Conservation (phyloP, 352 stramenopile genomes). For the Pythium scleroteichum region DNA sequence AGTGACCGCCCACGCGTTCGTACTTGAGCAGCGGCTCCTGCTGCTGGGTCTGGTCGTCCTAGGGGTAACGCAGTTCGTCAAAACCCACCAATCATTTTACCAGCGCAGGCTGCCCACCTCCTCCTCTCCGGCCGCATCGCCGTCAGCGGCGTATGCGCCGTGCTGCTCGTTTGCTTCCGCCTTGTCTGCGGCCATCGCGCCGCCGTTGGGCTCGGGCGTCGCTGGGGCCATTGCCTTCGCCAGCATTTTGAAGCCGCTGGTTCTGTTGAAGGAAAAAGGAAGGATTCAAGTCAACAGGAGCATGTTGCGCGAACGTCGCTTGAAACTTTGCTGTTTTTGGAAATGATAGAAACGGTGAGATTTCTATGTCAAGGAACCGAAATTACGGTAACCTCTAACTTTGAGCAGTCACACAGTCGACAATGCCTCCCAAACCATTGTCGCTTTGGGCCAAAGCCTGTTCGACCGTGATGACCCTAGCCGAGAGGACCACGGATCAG, state of each 20-base stretch:
- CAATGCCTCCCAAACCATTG: no score
- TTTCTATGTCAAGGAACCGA: no score
- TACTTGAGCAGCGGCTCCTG: conserved; percentile 85
- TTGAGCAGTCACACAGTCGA: no score
- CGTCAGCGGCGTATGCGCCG: background rate
- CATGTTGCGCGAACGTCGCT: conserved; percentile 8
- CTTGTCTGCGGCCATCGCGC: background rate
- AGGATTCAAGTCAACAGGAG: conserved; percentile 7
- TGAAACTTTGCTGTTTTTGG: background rate
- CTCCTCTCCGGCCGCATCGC: conserved; percentile 1
- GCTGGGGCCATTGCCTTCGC: conserved; percentile 9
- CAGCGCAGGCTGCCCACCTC: background rate
- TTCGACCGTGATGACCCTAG: no score
- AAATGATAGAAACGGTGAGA: conserved; percentile 3
- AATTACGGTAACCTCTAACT: no score
- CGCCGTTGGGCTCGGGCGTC: background rate
- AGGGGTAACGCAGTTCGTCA: background rate
- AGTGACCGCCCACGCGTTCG: conserved; percentile 81
- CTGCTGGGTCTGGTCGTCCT: conserved; percentile 20
- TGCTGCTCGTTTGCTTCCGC: background rate
- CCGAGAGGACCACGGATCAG: no score
- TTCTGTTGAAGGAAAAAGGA: conserved; percentile 16
- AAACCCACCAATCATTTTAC: background rate
- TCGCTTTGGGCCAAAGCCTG: no score
- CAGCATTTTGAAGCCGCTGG: conserved; percentile 1